Percentiles rank a stretch among this genome's conserved stretches.
Conservation (phyloP, 352 stramenopile genomes). For the Chrysophaeum taylorii region DNA sequence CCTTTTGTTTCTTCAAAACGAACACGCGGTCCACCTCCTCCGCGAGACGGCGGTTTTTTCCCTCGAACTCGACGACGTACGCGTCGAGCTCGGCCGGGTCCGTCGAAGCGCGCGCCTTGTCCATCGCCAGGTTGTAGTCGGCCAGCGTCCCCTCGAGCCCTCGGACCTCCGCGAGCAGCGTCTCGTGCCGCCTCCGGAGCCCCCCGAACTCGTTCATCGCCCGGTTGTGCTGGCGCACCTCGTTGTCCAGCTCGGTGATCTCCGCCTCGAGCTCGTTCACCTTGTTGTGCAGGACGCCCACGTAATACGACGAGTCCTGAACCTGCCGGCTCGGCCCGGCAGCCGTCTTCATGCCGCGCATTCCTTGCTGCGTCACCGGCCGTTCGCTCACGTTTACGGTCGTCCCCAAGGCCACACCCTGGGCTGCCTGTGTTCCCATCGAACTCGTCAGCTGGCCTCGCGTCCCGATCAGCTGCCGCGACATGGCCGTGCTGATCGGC, state of each 20-base stretch:
- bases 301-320: slow-evolving; percentile 74
- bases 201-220: slow-evolving; percentile 48
- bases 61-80: background rate
- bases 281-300: slow-evolving; percentile 73
- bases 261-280: slow-evolving; percentile 67
- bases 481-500: background rate
- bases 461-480: slow-evolving; percentile 6
- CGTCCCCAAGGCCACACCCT: background rate
- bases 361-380: slow-evolving; percentile 77
- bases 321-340: slow-evolving; percentile 59
- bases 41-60: slow-evolving; percentile 19
- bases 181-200: slow-evolving; percentile 73
- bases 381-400: slow-evolving; percentile 56
- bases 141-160: slow-evolving; percentile 74
- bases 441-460: slow-evolving; percentile 5
- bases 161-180: slow-evolving; percentile 49
- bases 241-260: slow-evolving; percentile 59
- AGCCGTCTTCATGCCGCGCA: slow-evolving; percentile 69
- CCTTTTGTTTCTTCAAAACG: slow-evolving; percentile 67
- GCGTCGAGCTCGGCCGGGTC: slow-evolving; percentile 4
- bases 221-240: slow-evolving; percentile 58
- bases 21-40: slow-evolving; percentile 57
- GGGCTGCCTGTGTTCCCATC: slow-evolving; percentile 2
- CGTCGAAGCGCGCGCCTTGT: slow-evolving; percentile 65
- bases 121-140: slow-evolving; percentile 83